Evolutionary conservation across 371 early-diverging fungal species (phyloP).

Genomic region (Syncephalastrum sp.): DNA sequence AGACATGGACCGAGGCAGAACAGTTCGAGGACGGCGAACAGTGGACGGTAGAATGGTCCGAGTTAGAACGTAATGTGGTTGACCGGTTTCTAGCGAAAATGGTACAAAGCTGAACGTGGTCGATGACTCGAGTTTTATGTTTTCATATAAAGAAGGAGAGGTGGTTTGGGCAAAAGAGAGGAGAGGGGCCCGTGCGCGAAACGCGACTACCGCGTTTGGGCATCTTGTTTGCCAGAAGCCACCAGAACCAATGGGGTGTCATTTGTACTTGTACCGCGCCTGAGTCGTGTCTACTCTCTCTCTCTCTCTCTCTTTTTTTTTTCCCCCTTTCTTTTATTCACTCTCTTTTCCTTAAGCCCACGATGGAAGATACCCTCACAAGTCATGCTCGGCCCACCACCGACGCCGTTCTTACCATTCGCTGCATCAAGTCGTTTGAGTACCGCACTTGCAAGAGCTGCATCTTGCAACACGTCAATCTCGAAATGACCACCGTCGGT

Average conservation of each 20-base stretch:
- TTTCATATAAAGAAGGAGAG: no score
- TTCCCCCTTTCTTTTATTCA: not conserved
- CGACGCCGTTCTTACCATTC: conserved; percentile 74
- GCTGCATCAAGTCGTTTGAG: conserved; percentile 89
- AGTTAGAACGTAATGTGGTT: conserved; percentile 32
- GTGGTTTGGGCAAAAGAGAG: not conserved
- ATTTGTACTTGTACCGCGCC: no score
- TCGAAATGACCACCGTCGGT: conserved; percentile 65
- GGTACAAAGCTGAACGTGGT: conserved; percentile 14
- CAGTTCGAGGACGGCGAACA: conserved; percentile 45
- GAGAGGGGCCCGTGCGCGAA: no score
- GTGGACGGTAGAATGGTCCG: conserved; percentile 45
- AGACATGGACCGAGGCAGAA: conserved; percentile 36
- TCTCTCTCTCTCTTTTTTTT: not conserved
- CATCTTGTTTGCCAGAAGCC: no score
- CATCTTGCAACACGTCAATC: conserved; percentile 71
- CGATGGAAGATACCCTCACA: conserved; percentile 29
- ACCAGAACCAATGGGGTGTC: no score
- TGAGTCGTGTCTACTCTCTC: not conserved
- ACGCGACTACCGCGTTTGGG: no score
- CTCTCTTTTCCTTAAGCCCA: not conserved
- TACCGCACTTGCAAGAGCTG: conserved; percentile 86
- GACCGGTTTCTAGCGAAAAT: conserved; percentile 38
- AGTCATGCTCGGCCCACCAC: conserved; percentile 55
- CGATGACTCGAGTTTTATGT: conserved; percentile 10